Percentiles rank a stretch among this genome's conserved stretches.
Evolutionary conservation across 202 grass and related monocot species (phyloP).

Genomic region (Saccharum hybrid): DNA sequence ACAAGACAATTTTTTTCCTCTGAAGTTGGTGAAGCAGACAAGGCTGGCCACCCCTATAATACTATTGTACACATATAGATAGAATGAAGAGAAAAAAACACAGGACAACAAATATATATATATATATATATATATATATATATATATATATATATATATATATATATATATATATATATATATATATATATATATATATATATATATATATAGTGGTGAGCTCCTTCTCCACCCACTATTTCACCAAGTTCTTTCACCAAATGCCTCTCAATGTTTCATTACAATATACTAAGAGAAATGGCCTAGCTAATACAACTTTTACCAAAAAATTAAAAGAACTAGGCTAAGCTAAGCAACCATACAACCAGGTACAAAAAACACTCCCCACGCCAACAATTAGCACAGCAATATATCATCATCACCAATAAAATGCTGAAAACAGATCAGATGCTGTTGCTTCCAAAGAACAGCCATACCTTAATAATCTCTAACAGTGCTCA

Average conservation of each 20-base stretch:
- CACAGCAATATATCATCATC: background rate
- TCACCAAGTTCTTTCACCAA: background rate
- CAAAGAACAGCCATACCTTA: background rate
- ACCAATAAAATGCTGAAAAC: background rate
- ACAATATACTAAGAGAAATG: background rate
- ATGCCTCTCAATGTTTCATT: background rate
- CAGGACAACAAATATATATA: no score
- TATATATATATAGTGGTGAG: background rate
- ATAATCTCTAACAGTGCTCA: background rate
- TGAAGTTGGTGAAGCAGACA: slow-evolving; percentile 14
- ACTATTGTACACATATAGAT: background rate
- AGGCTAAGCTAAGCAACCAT: background rate
- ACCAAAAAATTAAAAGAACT: background rate
- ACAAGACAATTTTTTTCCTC: background rate
- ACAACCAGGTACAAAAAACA: background rate
- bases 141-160: no score
- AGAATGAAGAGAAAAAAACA: background rate
- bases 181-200: no score
- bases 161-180: no score
- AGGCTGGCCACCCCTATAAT: background rate
- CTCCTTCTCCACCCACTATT: background rate
- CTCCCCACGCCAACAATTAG: no score
- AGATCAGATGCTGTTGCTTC: background rate
- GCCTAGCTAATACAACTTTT: background rate
- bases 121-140: no score